These are phyloP conservation scores for Dactylellina cionopaga DNA, from an alignment of 2,329 filamentous ascomycete genomes.

Conservation along the genomic window DNA sequence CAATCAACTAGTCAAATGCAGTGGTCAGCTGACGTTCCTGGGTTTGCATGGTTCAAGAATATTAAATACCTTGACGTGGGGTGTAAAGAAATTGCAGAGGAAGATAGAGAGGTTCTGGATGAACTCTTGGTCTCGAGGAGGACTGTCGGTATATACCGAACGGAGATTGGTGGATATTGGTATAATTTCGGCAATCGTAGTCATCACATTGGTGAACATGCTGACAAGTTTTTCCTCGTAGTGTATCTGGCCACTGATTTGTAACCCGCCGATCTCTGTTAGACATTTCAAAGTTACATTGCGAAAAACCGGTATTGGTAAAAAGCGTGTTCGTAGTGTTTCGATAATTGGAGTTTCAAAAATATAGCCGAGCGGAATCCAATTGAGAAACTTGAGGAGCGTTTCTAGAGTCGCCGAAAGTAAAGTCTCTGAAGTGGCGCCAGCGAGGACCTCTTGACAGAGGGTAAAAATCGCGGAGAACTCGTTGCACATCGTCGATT, in stretches of 20 bases:
- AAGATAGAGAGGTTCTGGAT: conserved; percentile 96
- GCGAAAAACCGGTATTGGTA: conserved; percentile 92
- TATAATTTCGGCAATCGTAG: conserved; percentile 91
- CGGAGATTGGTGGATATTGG: conserved; percentile 90
- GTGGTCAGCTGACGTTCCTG: neutral
- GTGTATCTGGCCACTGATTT: conserved; percentile 77
- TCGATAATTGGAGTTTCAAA: conserved; percentile 98
- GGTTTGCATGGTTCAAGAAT: conserved; percentile 55
- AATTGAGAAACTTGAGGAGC: conserved; percentile 94
- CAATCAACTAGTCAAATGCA: conserved; percentile 74
- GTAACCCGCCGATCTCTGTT: conserved; percentile 94
- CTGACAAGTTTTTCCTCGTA: conserved; percentile 96
- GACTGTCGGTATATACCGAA: conserved; percentile 88
- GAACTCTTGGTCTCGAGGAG: conserved; percentile 94
- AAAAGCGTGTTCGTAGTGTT: conserved; percentile 88
- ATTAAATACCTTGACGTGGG: conserved; percentile 78
- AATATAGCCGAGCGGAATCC: conserved; percentile 98
- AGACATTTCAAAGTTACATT: conserved; percentile 96
- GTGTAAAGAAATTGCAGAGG: conserved; percentile 94
- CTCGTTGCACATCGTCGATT: conserved; percentile 98
- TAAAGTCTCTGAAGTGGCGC: conserved; percentile 84
- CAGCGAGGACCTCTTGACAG: conserved; percentile 92
- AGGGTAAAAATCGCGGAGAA: conserved; percentile 98
- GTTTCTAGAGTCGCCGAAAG: conserved; percentile 98
- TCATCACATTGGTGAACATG: conserved; percentile 98